Conservation (phyloP, 345 rosid genomes). For the Xanthoceras sorbifolium region DNA sequence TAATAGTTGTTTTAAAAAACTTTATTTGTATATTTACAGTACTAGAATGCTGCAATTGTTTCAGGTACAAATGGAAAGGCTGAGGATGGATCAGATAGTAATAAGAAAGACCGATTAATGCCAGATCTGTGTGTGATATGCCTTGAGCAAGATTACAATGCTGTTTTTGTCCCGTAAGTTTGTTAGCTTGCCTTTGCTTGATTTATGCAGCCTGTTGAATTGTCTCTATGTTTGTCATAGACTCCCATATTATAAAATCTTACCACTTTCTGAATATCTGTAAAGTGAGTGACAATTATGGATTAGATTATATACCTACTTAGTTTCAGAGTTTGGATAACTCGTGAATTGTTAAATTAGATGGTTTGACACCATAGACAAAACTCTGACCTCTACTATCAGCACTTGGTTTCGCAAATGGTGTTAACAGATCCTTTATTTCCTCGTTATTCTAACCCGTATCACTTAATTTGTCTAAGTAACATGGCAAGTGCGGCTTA, state of each 20-base stretch:
- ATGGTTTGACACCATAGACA: not conserved
- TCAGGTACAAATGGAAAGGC: constrained; percentile 50
- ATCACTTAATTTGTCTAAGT: not conserved
- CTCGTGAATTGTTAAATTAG: not conserved
- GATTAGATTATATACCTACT: not conserved
- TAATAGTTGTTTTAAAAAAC: constrained; percentile 4
- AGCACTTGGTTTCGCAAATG: not conserved
- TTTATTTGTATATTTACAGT: constrained; percentile 2
- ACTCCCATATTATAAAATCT: not conserved
- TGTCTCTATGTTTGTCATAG: not conserved
- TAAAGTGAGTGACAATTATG: not conserved
- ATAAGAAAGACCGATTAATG: constrained; percentile 59
- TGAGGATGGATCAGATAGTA: constrained; percentile 47
- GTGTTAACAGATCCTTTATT: not conserved
- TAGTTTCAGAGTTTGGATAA: not conserved
- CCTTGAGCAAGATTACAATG: constrained; percentile 89
- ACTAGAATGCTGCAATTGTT: constrained; percentile 18
- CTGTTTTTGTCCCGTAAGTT: constrained; percentile 87
- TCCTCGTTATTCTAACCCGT: not conserved
- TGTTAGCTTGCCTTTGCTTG: constrained; percentile 4
- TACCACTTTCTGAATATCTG: not conserved
- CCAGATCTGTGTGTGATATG: constrained; percentile 96
- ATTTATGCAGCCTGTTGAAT: constrained; percentile 5
- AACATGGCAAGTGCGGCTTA: not conserved
- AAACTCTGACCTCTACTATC: not conserved